Base-by-base conservation (phyloP, 2,329 filamentous ascomycete species). In the Dichotomopilus funicola region DNA sequence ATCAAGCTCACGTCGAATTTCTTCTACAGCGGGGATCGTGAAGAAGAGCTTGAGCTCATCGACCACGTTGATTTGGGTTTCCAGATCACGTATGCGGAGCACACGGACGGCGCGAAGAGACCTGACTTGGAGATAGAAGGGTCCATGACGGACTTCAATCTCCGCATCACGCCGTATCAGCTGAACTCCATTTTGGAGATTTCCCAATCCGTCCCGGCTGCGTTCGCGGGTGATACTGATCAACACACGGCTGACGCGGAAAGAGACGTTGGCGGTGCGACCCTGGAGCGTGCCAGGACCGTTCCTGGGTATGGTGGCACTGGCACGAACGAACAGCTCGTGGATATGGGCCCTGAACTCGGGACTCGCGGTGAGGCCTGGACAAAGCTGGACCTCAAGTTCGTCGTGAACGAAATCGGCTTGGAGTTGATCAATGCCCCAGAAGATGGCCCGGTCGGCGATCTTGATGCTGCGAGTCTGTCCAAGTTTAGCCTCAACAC, bases 51-150 rank as follows among this genome's bases (percentile, higher is more conserved):
- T 6, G 90, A 99, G 68, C 87, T 99, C 75, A 96, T 99, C 63
- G 91, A 99, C 66, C 91, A 96, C 64, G 91, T 99, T 10, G 94
- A 99, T 68, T 76, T 99, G 31, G 89, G 88, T 48, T 96, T 99
- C 73, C 89, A 88, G 58, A 86, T 99, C 61, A 95, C 88, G 2
- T 92, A 96, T 70, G 83, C 91, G 0, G 92, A 97, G 67, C 94
- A 99, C 67, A 85, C 83, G 63, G 71, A 81, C 36, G 88, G 87
- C 11, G 77, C 81, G 52, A 86, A 94, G 65, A 82, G 92, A 41
- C 94, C 94, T 0, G 92, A 99, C 66, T 86, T 91, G 49, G 92
- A 97, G 71, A 85, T 99, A 19, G 86, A 94, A 68, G 91, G 92
- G 3, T 86, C 82, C 48, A 90, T 99, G 85, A 96, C 91, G 5